These are phyloP conservation scores for Boletus reticuloceps DNA, from an alignment of 768 basidiomycete species.

Conservation along the genomic window DNA sequence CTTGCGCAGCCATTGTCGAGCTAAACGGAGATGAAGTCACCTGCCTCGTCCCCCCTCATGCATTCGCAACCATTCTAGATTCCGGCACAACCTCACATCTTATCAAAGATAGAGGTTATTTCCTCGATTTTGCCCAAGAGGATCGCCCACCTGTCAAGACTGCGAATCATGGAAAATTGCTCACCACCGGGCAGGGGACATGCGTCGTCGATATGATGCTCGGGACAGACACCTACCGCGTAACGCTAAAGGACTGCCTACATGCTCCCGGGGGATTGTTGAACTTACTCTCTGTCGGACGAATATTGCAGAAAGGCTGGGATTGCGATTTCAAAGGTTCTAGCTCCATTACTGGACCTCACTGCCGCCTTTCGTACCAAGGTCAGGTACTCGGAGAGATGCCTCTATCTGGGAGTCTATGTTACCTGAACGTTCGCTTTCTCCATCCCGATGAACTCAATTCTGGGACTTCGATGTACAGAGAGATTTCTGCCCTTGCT, in stretches of 20 bases:
- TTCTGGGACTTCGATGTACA: too few species aligned
- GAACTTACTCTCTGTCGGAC: not conserved
- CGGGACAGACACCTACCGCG: fast-evolving
- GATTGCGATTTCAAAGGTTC: not conserved
- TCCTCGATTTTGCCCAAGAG: not conserved
- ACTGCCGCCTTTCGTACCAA: not conserved
- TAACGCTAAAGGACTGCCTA: not conserved
- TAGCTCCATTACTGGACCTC: fast-evolving
- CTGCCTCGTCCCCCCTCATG: too few species aligned
- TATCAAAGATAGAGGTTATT: not conserved
- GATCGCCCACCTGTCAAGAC: not conserved
- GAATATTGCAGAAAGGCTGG: not conserved
- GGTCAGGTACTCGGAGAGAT: not conserved
- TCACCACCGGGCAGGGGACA: not conserved
- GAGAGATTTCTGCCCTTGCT: too few species aligned
- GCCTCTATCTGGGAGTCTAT: not conserved
- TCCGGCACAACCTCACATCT: not conserved
- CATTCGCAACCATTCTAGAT: not conserved
- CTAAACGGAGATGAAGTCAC: too few species aligned
- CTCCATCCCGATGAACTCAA: not conserved
- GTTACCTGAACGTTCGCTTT: not conserved
- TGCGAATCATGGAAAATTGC: not conserved
- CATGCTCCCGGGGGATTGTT: not conserved
- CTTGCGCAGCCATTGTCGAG: not conserved
- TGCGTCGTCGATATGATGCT: not conserved